These are phyloP conservation scores for Withania somnifera DNA, from an alignment of 305 asterid species.

Conservation along the genomic window DNA sequence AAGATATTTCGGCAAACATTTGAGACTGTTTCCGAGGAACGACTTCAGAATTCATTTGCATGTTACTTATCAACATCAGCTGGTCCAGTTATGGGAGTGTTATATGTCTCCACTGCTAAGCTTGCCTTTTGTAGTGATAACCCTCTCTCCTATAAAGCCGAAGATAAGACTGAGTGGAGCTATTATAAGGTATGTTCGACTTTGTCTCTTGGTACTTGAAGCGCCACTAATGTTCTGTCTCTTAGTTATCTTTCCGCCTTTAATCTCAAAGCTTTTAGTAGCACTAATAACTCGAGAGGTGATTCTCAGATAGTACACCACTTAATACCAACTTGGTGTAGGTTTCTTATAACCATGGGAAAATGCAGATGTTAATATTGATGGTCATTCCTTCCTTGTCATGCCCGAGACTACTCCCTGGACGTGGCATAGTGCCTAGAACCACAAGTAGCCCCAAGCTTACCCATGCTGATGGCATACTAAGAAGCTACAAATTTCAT, in stretches of 20 bases:
- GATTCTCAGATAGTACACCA: not conserved
- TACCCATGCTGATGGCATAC: too few species aligned
- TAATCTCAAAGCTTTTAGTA: not conserved
- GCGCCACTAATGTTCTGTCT: not conserved
- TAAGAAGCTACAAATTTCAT: too few species aligned
- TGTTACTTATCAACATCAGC: conserved; percentile 94
- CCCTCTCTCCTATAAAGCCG: conserved; percentile 70
- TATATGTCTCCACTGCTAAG: conserved; percentile 77
- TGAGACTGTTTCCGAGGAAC: conserved; percentile 89
- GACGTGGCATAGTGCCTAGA: too few species aligned
- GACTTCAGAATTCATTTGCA: conserved; percentile 73
- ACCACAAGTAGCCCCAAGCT: too few species aligned
- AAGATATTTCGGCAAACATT: conserved; percentile 89
- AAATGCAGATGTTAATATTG: not conserved
- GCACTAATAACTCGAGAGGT: not conserved
- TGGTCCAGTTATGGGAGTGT: conserved; percentile 95
- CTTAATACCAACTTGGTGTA: not conserved
- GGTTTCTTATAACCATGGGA: not conserved
- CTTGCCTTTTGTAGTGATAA: conserved; percentile 93
- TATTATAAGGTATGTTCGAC: conserved; percentile 63
- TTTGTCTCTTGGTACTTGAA: not conserved
- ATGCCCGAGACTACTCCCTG: too few species aligned
- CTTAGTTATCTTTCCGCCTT: not conserved
- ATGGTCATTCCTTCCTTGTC: not conserved
- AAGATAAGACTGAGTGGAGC: conserved; percentile 90